These are phyloP conservation scores for Fusarium subtropicale DNA, from an alignment of 2,329 filamentous ascomycete genomes.

Conservation along the genomic window DNA sequence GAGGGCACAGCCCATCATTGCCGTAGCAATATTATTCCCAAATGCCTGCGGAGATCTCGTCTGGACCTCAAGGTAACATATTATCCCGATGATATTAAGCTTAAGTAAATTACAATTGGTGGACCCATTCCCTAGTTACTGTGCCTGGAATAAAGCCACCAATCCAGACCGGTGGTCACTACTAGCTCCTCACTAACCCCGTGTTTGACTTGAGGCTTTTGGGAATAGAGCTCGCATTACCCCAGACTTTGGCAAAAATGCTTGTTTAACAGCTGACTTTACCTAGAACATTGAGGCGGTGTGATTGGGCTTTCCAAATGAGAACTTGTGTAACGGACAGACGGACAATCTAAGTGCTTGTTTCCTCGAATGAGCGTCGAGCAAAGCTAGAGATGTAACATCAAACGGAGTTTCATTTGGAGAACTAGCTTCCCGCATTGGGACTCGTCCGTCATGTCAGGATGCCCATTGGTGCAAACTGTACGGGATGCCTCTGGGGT, in stretches of 20 bases:
- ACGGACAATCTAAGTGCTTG: conserved; percentile 22
- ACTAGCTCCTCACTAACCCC: neutral
- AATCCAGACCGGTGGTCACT: conserved; percentile 6
- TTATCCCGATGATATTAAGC: neutral
- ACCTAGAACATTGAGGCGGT: neutral
- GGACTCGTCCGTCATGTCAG: conserved; percentile 4
- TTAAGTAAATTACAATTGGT: conserved; percentile 23
- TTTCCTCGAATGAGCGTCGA: conserved; percentile 38
- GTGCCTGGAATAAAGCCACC: conserved; percentile 19
- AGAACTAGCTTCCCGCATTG: conserved; percentile 12
- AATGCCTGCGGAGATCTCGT: conserved; percentile 11
- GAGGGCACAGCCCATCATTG: neutral
- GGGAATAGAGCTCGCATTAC: conserved; percentile 16
- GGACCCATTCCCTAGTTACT: conserved; percentile 9
- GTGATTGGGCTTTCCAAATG: conserved; percentile 9
- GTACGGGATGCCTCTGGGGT: neutral
- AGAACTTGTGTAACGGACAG: neutral
- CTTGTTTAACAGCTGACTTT: conserved; percentile 16
- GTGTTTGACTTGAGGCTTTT: conserved; percentile 3
- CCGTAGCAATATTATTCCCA: neutral
- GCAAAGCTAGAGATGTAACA: conserved; percentile 27
- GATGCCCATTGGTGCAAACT: conserved; percentile 23
- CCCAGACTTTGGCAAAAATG: conserved; percentile 22
- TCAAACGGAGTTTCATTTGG: conserved; percentile 33
- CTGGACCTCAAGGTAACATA: neutral